Conservation (phyloP, 495 filamentous ascomycete genomes). For the Penicillium soppii region DNA sequence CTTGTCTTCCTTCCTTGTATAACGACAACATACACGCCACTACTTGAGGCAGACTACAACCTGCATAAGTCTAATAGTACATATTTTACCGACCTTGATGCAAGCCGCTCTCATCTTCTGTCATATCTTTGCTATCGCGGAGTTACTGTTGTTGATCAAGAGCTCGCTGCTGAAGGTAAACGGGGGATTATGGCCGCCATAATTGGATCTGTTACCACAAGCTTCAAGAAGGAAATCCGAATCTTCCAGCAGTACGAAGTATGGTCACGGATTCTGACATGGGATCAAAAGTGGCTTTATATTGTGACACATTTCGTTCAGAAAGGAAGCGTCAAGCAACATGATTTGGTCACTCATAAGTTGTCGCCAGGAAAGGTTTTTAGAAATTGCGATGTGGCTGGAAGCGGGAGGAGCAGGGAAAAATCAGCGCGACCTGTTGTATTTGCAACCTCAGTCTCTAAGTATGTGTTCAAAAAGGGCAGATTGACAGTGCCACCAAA, state of each 20-base stretch:
- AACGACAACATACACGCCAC: conserved; percentile 28
- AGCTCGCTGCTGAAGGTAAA: conserved; percentile 36
- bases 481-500: conserved; percentile 70
- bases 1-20: not conserved
- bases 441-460: conserved; percentile 37
- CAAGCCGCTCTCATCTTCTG: conserved; percentile 62
- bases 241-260: conserved; percentile 71
- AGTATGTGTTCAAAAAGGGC: conserved; percentile 76
- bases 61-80: conserved; percentile 82
- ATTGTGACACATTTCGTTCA: conserved; percentile 62
- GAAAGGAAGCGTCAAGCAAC: not conserved
- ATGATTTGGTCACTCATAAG: conserved; percentile 12
- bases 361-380: no score
- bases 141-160: conserved; percentile 8
- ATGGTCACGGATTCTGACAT: conserved; percentile 65
- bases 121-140: conserved; percentile 42
- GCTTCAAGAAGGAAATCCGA: conserved; percentile 68
- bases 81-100: conserved; percentile 80
- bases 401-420: no score
- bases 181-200: conserved; percentile 50
- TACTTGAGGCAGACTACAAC: conserved; percentile 78
- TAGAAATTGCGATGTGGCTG: no score
- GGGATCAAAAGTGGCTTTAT: conserved; percentile 75
- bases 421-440: no score
- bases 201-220: conserved; percentile 63